Conservation (phyloP, 306 rosid species). For the peach (Prunus persica) region Prunus_persica_NCBIv2 NC_034009.1:38149501-38150000, state of each 20-base stretch:
- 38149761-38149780: slow-evolving; percentile 60
- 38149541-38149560: background rate
- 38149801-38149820: slow-evolving; percentile 82
- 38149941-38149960: slow-evolving; percentile 19
- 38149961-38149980: background rate
- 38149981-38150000: background rate
- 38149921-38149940: slow-evolving; percentile 74
- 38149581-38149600: slow-evolving; percentile 68
- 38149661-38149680: slow-evolving; percentile 73
- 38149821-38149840: slow-evolving; percentile 73
- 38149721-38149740: slow-evolving; percentile 91
- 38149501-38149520: slow-evolving; percentile 10
- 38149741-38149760: slow-evolving; percentile 87
- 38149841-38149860: slow-evolving; percentile 67
- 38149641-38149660: slow-evolving; percentile 77
- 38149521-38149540: slow-evolving; percentile 11
- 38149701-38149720: slow-evolving; percentile 93
- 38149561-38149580: slow-evolving; percentile 56
- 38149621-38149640: slow-evolving; percentile 83
- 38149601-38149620: slow-evolving; percentile 88
- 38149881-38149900: slow-evolving; percentile 94
- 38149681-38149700: slow-evolving; percentile 83
- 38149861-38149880: slow-evolving; percentile 96
- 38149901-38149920: slow-evolving; percentile 89
- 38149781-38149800: slow-evolving; percentile 79